phyloP scores from a whole-genome alignment of 192 early-diverging fungal genomes.

The Haplosporangium gracile region DNA sequence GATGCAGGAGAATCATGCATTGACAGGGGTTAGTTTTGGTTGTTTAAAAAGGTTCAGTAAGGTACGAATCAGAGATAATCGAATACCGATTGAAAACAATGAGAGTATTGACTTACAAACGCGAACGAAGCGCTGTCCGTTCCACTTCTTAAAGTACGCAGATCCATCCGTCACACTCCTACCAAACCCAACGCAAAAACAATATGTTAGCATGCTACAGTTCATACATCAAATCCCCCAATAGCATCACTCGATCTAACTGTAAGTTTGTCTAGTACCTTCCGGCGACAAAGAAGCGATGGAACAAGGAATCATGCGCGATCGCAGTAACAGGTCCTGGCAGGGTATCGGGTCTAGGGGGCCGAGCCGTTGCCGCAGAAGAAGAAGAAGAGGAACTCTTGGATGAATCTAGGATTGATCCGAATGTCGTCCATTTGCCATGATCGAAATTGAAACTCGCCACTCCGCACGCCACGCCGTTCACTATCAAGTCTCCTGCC shows the following conservation, averaged over 20 bases:
- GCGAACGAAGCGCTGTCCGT: conserved; percentile 56
- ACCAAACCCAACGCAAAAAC: neutral
- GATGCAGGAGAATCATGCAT: no score
- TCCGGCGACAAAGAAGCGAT: conserved; percentile 54
- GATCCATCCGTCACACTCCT: conserved; percentile 33
- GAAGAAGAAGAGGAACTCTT: neutral
- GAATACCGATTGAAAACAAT: no score
- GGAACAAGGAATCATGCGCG: conserved; percentile 43
- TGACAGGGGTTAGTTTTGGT: neutral
- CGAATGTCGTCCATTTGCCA: conserved; percentile 62
- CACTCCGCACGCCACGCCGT: conserved; percentile 54
- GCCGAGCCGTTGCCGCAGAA: neutral
- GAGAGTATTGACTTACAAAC: conserved; percentile 31
- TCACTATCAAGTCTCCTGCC: conserved; percentile 58
- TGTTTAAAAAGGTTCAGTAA: neutral
- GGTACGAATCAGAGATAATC: neutral
- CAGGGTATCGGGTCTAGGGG: conserved; percentile 52
- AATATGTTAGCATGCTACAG: neutral
- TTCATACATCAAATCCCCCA: no score
- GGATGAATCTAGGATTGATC: conserved; percentile 16
- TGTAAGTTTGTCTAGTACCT: conserved; percentile 5
- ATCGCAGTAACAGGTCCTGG: conserved; percentile 67
- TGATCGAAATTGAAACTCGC: conserved; percentile 64
- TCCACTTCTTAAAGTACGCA: conserved; percentile 68
- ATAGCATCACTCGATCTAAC: neutral